Evolutionary conservation across 1,139 yeast genomes (phyloP).

Genomic region (Candida tetrigidarum): DNA sequence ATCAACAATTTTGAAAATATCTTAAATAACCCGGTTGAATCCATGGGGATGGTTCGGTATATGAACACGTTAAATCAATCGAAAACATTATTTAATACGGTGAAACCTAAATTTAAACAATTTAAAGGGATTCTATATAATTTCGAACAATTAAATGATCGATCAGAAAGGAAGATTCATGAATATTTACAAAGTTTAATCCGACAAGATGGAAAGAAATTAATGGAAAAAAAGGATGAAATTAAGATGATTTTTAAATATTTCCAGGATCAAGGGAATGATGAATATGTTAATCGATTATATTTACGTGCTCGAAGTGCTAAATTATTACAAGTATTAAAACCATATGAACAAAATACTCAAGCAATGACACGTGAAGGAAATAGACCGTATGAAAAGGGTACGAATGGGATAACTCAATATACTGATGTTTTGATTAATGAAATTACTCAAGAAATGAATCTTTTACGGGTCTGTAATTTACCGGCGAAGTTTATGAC

Average conservation of each 20-base stretch:
- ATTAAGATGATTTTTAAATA: slow-evolving; percentile 43
- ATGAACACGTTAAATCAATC: slow-evolving; percentile 41
- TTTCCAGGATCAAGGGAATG: slow-evolving; percentile 32
- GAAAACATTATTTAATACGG: slow-evolving; percentile 34
- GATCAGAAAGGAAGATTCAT: slow-evolving; percentile 48
- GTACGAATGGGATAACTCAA: slow-evolving; percentile 59
- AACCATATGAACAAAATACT: slow-evolving; percentile 34
- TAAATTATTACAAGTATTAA: slow-evolving; percentile 48
- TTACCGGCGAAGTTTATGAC: slow-evolving; percentile 21
- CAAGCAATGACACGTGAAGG: slow-evolving; percentile 41
- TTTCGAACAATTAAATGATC: slow-evolving; percentile 49
- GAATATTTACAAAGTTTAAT: slow-evolving; percentile 30
- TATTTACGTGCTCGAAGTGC: slow-evolving; percentile 52
- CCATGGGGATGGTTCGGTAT: slow-evolving; percentile 42
- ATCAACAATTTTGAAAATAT: slow-evolving; percentile 57
- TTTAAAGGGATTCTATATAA: slow-evolving; percentile 55
- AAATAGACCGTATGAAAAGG: slow-evolving; percentile 58
- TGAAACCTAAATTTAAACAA: slow-evolving; percentile 43
- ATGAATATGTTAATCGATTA: slow-evolving; percentile 35
- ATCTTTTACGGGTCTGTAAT: slow-evolving; percentile 35
- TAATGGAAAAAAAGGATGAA: slow-evolving; percentile 16
- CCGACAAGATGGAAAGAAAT: slow-evolving; percentile 9
- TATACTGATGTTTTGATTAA: slow-evolving; percentile 58
- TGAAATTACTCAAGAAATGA: slow-evolving; percentile 52
- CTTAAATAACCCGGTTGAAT: slow-evolving; percentile 41